Conservation (phyloP, 371 early-diverging fungal species). For the Dichotomocladium elegans region DNA sequence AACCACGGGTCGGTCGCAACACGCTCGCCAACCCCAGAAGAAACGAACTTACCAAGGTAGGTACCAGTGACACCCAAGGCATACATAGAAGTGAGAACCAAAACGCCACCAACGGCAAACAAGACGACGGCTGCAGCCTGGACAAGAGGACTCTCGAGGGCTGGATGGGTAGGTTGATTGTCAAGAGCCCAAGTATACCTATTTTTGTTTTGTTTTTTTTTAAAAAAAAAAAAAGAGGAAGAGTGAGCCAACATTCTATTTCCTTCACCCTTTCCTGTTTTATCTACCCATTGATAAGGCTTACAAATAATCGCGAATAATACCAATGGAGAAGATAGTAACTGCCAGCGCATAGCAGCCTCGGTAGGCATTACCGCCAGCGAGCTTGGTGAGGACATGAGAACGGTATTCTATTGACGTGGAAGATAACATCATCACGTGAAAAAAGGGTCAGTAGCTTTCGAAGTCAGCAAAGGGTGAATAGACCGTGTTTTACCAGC, state of each 20-base stretch:
- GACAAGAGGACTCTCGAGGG: conserved; percentile 44
- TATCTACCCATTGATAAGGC: conserved; percentile 1
- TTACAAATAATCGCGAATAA: conserved; percentile 81
- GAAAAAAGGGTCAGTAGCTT: no score
- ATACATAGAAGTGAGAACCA: conserved; percentile 87
- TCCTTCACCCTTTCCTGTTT: no score
- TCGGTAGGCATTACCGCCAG: conserved; percentile 59
- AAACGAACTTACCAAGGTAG: conserved; percentile 69
- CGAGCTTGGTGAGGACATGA: conserved; percentile 67
- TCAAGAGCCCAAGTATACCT: conserved; percentile 69
- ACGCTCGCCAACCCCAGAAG: background rate
- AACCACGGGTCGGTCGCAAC: no score
- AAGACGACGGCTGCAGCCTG: conserved; percentile 49
- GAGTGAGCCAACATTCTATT: background rate
- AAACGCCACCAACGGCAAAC: conserved; percentile 63
- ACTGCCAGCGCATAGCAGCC: conserved; percentile 83
- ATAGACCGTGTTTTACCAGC: conserved; percentile 54
- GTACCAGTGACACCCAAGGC: conserved; percentile 88
- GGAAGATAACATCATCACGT: background rate
- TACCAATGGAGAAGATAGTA: conserved; percentile 78
- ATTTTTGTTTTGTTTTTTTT: no score
- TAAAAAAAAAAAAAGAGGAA: no score
- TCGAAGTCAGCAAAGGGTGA: background rate
- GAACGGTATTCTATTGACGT: conserved; percentile 64
- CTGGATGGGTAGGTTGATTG: conserved; percentile 57